Base-by-base conservation (phyloP, 192 early-diverging fungal species). In the Rhizoclosmatium globosum region DNA sequence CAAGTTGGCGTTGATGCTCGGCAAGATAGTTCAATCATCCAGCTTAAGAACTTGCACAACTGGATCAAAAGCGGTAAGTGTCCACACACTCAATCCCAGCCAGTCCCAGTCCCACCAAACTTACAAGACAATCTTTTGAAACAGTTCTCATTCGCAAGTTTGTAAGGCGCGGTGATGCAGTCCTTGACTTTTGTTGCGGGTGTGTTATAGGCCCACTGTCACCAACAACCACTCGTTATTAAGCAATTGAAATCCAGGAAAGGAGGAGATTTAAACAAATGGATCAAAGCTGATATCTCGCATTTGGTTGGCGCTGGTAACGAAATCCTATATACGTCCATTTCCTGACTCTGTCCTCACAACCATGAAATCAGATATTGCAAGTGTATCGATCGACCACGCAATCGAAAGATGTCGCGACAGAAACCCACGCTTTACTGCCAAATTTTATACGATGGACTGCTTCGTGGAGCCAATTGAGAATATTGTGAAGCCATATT, bases 171-270 rank as follows among this genome's bases (percentile, higher is more conserved):
- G 87, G 86, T 0, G 82, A 87, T 80, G 15, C 38, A 2, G 97
- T 95, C 6, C 88, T 99, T 56, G 98, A 98, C 80, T 86, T 98
- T 62, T 95, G 95, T 9, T 97, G 96, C 83, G 98, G 98, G 69
- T 71, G 45, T 31, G 50, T 48, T 48, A n/a, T 39, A 39, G 47
- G 53, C 15, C 96, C 95, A 75, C 93, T 92, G 92, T 82, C 82
- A 43, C 44, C 11, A 39, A 19, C 11, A 4, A 21, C n/a, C 17
- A 2, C 69, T 67, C 39, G 4, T 57, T 23, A 48, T 68, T 45
- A 17, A 13, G 19, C 47, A 71, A 23, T 23, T 23, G 17, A 17
- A 23, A 31, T 38, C 2, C 69, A 71, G 69, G 41, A 76, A 76
- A 47, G 82, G 82, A 42, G 85, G 82, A 6, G 82, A 86, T 45